Evolutionary conservation across 2,329 filamentous ascomycete species (phyloP).

Genomic region (Fusarium abutilonis): DNA sequence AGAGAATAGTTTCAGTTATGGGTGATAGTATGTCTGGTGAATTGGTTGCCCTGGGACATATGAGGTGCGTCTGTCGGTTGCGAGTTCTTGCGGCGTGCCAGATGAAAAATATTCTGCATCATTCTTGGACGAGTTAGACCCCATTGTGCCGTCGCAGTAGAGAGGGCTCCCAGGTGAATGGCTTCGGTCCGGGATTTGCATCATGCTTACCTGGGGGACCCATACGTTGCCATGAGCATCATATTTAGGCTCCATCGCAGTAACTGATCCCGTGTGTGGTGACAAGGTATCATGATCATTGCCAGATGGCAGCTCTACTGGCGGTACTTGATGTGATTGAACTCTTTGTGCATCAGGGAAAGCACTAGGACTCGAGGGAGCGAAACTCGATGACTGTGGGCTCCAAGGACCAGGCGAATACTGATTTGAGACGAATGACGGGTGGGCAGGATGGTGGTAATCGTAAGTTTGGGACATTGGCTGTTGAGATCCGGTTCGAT

Average conservation of each 20-base stretch:
- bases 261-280: slow-evolving; percentile 28
- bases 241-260: slow-evolving; percentile 43
- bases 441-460: slow-evolving; percentile 40
- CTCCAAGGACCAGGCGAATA: slow-evolving; percentile 43
- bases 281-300: slow-evolving; percentile 24
- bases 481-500: slow-evolving; percentile 36
- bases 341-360: slow-evolving; percentile 33
- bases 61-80: slow-evolving; percentile 32
- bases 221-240: slow-evolving; percentile 49
- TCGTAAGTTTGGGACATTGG: slow-evolving; percentile 41
- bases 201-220: slow-evolving; percentile 49
- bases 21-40: slow-evolving; percentile 44
- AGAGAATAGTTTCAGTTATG: slow-evolving; percentile 25
- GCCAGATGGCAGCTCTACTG: slow-evolving; percentile 45
- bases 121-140: slow-evolving; percentile 32
- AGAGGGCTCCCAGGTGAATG: slow-evolving; percentile 34
- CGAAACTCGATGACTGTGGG: slow-evolving; percentile 40
- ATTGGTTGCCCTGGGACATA: slow-evolving; percentile 17
- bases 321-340: slow-evolving; percentile 39
- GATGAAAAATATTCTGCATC: slow-evolving; percentile 33
- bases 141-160: slow-evolving; percentile 31
- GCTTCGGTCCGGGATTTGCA: slow-evolving; percentile 40
- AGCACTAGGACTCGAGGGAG: slow-evolving; percentile 32
- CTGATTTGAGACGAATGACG: slow-evolving; percentile 36
- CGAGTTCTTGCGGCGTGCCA: slow-evolving; percentile 40